Conservation (phyloP, 2,329 filamentous ascomycete genomes). For the Ophiostoma perfectum region DNA sequence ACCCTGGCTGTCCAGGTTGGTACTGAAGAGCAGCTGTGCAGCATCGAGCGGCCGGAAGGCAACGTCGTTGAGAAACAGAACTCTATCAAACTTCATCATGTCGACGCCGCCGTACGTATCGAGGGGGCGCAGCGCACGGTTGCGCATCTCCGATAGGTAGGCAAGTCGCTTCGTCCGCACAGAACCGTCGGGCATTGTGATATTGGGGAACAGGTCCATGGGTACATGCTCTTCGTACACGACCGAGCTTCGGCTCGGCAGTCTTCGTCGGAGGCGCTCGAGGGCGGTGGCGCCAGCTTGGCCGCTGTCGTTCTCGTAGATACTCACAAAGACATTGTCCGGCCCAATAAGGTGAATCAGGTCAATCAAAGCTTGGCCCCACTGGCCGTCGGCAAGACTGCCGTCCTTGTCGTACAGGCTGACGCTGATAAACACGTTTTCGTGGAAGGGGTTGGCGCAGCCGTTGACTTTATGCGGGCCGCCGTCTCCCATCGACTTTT, state of each 20-base stretch:
- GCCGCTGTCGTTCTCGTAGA: constrained; percentile 68
- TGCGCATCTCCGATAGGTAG: constrained; percentile 69
- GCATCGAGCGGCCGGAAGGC: constrained; percentile 47
- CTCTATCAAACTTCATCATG: constrained; percentile 46
- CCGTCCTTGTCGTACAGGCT: constrained; percentile 63
- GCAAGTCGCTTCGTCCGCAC: constrained; percentile 64
- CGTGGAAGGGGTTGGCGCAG: constrained; percentile 42
- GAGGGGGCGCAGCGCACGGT: constrained; percentile 62
- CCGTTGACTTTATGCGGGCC: constrained; percentile 24
- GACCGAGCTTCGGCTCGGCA: constrained; percentile 46
- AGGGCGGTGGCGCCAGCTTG: constrained; percentile 51
- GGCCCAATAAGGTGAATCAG: constrained; percentile 61
- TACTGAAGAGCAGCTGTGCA: constrained; percentile 56
- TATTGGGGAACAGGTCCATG: constrained; percentile 50
- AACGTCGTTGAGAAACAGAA: constrained; percentile 66
- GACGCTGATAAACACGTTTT: constrained; percentile 69
- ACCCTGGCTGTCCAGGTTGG: constrained; percentile 50
- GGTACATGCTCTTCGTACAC: constrained; percentile 57
- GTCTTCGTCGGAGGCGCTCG: constrained; percentile 43
- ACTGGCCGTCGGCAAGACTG: constrained; percentile 55
- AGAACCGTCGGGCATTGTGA: constrained; percentile 58
- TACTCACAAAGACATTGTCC: constrained; percentile 63
- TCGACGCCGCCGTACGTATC: constrained; percentile 41
- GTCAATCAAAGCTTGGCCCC: constrained; percentile 56
- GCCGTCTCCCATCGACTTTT: constrained; percentile 22